Percentiles rank a stretch among this genome's conserved stretches.
These are phyloP conservation scores for Uronychia binucleata DNA, from an alignment of 73 alveolate species.

Conservation along the genomic window DNA sequence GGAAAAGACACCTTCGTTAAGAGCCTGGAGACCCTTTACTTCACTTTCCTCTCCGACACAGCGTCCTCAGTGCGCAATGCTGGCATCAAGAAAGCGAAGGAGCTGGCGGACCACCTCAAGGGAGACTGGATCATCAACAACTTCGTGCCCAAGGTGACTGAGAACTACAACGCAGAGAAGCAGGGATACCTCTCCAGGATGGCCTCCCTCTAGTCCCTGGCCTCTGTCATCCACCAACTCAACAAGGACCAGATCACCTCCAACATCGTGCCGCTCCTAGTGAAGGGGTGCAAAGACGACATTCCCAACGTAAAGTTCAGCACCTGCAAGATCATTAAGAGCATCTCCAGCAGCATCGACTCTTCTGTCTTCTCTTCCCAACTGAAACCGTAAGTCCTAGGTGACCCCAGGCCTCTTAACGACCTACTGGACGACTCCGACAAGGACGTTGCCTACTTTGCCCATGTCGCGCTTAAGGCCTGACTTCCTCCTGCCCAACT, in stretches of 20 bases:
- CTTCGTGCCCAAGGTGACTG: constrained; percentile 89
- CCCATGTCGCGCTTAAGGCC: constrained; percentile 74
- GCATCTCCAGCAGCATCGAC: constrained; percentile 70
- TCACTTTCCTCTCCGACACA: constrained; percentile 92
- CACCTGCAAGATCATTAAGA: constrained; percentile 84
- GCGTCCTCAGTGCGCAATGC: constrained; percentile 95
- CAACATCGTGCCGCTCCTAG: constrained; percentile 84
- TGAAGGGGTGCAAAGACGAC: constrained; percentile 88
- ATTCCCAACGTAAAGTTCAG: constrained; percentile 95
- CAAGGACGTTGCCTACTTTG: constrained; percentile 85
- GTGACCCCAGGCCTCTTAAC: constrained; percentile 36
- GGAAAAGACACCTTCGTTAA: constrained; percentile 90
- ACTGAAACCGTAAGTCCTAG: constrained; percentile 1
- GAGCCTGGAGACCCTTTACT: constrained; percentile 82
- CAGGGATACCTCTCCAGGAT: constrained; percentile 89
- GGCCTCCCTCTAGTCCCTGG: constrained; percentile 81
- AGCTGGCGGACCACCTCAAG: constrained; percentile 78
- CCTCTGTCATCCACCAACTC: constrained; percentile 70
- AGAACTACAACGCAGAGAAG: constrained; percentile 83
- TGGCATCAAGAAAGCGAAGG: constrained; percentile 87
- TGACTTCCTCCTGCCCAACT: too few species aligned
- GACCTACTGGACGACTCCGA: constrained; percentile 76
- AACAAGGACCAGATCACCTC: constrained; percentile 78
- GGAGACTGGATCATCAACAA: constrained; percentile 89
- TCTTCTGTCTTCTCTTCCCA: constrained; percentile 27